Evolutionary conservation across 2,329 filamentous ascomycete genomes (phyloP), one percentile per base, ranked within the genome.

Genomic region (Cryphonectria nitschkei): DNA sequence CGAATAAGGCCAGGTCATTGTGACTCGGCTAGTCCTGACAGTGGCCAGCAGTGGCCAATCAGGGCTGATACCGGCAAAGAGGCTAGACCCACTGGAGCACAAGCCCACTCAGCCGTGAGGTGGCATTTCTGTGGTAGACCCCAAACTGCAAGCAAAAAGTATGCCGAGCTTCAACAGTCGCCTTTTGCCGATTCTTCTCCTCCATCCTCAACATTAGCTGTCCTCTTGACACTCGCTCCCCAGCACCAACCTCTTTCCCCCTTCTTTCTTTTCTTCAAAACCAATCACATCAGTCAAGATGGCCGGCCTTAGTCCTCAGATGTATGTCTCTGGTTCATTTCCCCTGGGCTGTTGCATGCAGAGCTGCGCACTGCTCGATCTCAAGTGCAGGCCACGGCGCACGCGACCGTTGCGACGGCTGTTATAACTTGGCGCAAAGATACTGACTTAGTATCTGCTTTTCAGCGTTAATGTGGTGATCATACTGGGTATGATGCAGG

Each of bases 401-500:
- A 67, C 66, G 69, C 68, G 71, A 71, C 63, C 68, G 54, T 37
- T 8, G 32, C 43, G 9, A 19, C 39, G 9, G 32, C 41, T 43
- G 26, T 43, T 29, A 3, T 19, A 3, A 39, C 8, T 1, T 1
- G 14, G 14, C 14, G 39, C 8, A 34, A 8, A 5, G 34, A 67
- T 65, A 46, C 65, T 80, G 71, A 81, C 75, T 69, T 58, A 41
- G 37, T 68, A 19, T 32, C 58, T 72, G 70, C 73, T 73, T 68
- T 74, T 76, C 82, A 97, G 94, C 78, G 93, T 93, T 82, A 97
- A 97, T 88, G 88, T 97, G 82, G 87, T 93, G 85, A 94, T 97
- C 90, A 95, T 97, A 85, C 89, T 97, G 77, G 93, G 93, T 80
- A 97, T 98, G 92, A 98, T 98, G 94, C 95, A 98, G 88, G 92